Base-by-base conservation (phyloP, 176 grass and related monocot genomes). In the Oryza australiensis region DNA sequence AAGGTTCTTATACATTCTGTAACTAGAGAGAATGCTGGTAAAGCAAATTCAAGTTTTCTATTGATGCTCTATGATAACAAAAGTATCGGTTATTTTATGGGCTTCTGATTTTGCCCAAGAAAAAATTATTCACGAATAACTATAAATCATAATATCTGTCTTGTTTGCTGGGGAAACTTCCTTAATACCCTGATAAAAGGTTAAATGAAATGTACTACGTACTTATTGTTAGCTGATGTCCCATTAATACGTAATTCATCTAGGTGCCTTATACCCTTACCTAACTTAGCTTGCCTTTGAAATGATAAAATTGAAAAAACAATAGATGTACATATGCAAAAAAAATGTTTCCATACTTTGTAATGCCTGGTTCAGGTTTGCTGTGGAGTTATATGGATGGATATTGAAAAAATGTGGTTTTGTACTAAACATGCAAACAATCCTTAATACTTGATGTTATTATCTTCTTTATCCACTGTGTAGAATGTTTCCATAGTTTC, bases 141-240 rank as follows among this genome's bases (percentile, higher is more conserved):
- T 60, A 45, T 63, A 12, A 42, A 32, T 43, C 38, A 23, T 45
- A 29, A n/a, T n/a, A 22, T 14, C 42, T 72, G 16, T 15, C 12
- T 46, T 72, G 12, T 42, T 60, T 11, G 5, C 55, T 45, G 26
- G 26, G 7, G 13, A 18, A 72, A 72, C 18, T 37, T 40, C 68
- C 68, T 62, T 82, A 63, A 82, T 16, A 60, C 30, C 55, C 7
- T 63, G 42, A 45, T 82, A 64, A 46, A 23, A 82, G 55, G 16
- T 27, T 13, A 62, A 63, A 43, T 24, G 16, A 72, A 72, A 15
- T 62, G 7, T 23, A 23, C 12, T 13, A 32, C 13, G 4, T 14
- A 18, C 26, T 30, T 45, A 10, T n/a, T 45, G 13, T 24, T 20
- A 42, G 5, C 63, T 62, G 59, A 22, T 15, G 12, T 5, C 55